Conservation (phyloP, 1,284 basidiomycete species). For the Ustilago nuda region DNA sequence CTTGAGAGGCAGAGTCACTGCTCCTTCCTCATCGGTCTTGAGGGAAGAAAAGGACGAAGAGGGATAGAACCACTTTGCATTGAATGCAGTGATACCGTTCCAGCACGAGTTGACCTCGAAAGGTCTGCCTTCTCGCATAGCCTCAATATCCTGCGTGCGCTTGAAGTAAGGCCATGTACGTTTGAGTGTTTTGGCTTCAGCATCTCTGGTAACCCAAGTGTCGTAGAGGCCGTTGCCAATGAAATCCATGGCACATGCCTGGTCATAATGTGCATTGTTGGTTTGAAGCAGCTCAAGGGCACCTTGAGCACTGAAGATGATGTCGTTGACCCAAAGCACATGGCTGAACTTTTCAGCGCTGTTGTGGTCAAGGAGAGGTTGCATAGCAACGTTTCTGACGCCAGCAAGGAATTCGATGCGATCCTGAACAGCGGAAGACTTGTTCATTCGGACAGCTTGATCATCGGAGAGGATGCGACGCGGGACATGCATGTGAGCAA, state of each 20-base stretch:
- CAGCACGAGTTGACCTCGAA: conserved; percentile 75
- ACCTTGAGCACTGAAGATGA: conserved; percentile 41
- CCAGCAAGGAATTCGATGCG: conserved; percentile 52
- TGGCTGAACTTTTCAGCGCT: conserved; percentile 29
- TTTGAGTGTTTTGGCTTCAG: conserved; percentile 69
- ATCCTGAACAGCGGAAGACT: conserved; percentile 23
- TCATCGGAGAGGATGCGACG: conserved; percentile 52
- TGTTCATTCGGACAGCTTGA: conserved; percentile 37
- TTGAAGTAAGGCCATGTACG: conserved; percentile 74
- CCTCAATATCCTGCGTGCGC: conserved; percentile 69
- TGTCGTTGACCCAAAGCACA: conserved; percentile 63
- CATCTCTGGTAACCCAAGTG: conserved; percentile 65
- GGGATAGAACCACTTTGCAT: conserved; percentile 71
- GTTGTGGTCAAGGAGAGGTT: conserved; percentile 29
- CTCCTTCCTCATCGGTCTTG: conserved; percentile 61
- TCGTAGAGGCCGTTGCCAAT: conserved; percentile 72
- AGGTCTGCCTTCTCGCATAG: conserved; percentile 68
- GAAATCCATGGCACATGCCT: conserved; percentile 75
- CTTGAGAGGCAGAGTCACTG: conserved; percentile 66
- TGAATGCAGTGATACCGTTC: conserved; percentile 75
- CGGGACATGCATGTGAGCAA: conserved; percentile 59
- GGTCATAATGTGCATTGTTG: conserved; percentile 73
- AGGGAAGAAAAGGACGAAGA: neutral
- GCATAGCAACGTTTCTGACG: conserved; percentile 59
- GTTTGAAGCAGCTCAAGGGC: conserved; percentile 73